Evolutionary conservation across 208 protist genomes (phyloP).

Genomic region (Crithidia expoeki): DNA sequence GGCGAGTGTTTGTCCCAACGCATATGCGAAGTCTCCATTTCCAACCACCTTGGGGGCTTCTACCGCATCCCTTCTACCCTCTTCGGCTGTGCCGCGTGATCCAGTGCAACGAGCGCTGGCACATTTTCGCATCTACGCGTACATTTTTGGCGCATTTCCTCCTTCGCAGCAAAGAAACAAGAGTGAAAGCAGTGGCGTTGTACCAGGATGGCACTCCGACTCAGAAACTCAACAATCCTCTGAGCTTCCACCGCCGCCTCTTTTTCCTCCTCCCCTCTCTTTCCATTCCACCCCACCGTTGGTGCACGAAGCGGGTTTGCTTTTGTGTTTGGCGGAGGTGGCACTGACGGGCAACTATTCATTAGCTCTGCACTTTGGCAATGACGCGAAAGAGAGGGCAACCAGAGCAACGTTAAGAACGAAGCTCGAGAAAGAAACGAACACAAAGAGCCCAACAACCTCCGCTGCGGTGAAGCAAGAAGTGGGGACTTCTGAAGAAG

Average conservation of each 20-base stretch:
- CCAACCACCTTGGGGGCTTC: background rate
- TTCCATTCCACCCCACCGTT: too few relatives aligned
- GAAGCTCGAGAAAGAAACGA: background rate
- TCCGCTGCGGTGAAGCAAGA: background rate
- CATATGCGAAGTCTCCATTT: background rate
- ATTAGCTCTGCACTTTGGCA: slow-evolving; percentile 10
- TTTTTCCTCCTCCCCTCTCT: background rate
- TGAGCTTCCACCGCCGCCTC: background rate
- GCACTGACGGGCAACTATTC: slow-evolving; percentile 27
- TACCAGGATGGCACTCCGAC: too few relatives aligned
- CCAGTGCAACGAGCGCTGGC: slow-evolving; percentile 14
- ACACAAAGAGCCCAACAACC: background rate
- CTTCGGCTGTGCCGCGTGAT: background rate
- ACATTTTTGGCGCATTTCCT: slow-evolving; percentile 13
- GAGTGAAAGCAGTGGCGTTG: too few relatives aligned
- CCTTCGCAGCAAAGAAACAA: background rate
- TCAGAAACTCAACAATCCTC: too few relatives aligned
- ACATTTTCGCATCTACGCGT: slow-evolving; percentile 18
- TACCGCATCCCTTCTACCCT: background rate
- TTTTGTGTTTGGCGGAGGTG: slow-evolving; percentile 27
- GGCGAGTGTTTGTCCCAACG: background rate
- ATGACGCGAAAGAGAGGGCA: background rate
- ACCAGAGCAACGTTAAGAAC: background rate
- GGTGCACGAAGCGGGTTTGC: slow-evolving; percentile 18
- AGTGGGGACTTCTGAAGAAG: background rate